Evolutionary conservation across 495 filamentous ascomycete genomes (phyloP).

Genomic region (Lindgomyces ingoldianus): DNA sequence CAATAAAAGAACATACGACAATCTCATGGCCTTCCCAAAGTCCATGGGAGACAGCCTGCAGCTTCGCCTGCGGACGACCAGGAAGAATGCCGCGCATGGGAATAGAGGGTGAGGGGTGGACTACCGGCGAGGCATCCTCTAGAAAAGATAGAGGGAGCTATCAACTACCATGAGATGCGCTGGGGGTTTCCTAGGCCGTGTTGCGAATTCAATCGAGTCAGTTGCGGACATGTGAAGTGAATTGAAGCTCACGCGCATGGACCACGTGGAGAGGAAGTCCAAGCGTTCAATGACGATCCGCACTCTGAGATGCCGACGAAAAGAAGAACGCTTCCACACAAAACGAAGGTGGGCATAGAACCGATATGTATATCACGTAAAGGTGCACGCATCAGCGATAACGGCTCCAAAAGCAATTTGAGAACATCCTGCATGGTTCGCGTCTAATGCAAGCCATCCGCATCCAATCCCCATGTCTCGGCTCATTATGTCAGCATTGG

Average conservation of each 20-base stretch:
- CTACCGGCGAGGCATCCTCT: conserved; percentile 31
- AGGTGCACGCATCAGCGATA: not conserved
- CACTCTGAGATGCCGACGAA: too few relatives aligned
- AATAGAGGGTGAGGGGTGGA: conserved; percentile 28
- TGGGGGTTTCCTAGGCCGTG: not conserved
- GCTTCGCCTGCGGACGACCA: conserved; percentile 83
- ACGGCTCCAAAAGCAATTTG: conserved; percentile 16
- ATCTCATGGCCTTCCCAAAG: conserved; percentile 79
- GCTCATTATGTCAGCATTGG: not conserved
- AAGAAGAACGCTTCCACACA: too few relatives aligned
- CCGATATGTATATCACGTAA: not conserved
- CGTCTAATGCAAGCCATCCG: conserved; percentile 23
- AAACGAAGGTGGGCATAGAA: too few relatives aligned
- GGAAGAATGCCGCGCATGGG: conserved; percentile 81
- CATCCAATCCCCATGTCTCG: not conserved
- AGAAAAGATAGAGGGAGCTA: not conserved
- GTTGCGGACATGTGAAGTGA: not conserved
- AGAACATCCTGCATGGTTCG: not conserved
- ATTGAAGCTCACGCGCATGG: conserved; percentile 17
- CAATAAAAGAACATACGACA: conserved; percentile 59
- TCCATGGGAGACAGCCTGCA: conserved; percentile 84
- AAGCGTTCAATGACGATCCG: not conserved
- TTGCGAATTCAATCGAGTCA: not conserved
- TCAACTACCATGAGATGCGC: not conserved
- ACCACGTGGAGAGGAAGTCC: conserved; percentile 24